phyloP scores from a whole-genome alignment of 2,329 filamentous ascomycete species.

The Didymella lethalis region DNA sequence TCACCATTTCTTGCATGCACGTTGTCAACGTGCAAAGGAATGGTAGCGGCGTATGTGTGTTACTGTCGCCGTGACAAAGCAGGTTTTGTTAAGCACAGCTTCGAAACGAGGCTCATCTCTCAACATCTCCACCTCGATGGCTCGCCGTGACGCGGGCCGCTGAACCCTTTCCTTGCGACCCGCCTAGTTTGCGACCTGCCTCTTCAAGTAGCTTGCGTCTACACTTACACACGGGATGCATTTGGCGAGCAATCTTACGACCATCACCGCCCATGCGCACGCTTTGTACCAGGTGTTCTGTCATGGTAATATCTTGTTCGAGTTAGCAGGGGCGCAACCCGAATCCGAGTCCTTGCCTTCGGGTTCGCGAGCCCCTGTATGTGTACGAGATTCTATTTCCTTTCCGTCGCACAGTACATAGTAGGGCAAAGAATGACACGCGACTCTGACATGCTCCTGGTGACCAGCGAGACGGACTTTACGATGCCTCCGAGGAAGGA shows the following conservation, averaged over 20 bases:
- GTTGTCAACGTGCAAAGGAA: conserved; percentile 8
- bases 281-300: conserved; percentile 10
- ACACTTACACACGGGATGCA: conserved; percentile 4
- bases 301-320: conserved; percentile 8
- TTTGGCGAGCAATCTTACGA: conserved; percentile 10
- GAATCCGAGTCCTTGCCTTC: conserved; percentile 22
- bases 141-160: conserved; percentile 18
- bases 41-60: background rate
- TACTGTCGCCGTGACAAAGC: conserved; percentile 5
- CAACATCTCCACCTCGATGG: conserved; percentile 16
- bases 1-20: conserved; percentile 6
- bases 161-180: conserved; percentile 8
- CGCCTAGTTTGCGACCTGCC: conserved; percentile 13
- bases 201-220: conserved; percentile 9
- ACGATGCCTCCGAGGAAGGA: background rate
- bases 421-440: conserved; percentile 6
- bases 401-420: conserved; percentile 2
- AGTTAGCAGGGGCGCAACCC: conserved; percentile 15
- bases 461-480: background rate
- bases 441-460: conserved; percentile 11
- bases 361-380: conserved; percentile 16
- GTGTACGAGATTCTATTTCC: conserved; percentile 8
- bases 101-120: conserved; percentile 18
- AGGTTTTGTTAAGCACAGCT: background rate
- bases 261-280: conserved; percentile 16